Evolutionary conservation across 768 basidiomycete genomes (phyloP), one percentile per base, ranked within the genome.

Genomic region (Suillus subalutaceus): DNA sequence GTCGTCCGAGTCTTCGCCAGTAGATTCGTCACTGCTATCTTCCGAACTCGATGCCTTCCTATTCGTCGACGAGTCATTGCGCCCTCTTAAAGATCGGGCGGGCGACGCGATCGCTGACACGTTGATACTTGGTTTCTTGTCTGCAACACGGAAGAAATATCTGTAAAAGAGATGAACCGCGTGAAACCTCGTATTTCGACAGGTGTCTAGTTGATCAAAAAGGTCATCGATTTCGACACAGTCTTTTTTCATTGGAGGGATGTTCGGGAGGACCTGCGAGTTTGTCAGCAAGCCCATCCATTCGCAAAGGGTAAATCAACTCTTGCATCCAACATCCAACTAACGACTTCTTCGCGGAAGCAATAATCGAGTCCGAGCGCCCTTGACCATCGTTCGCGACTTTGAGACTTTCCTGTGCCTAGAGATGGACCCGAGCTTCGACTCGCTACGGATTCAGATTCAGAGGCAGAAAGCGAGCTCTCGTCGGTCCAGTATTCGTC

Each of bases 131-230:
- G 0, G 32, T 20, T 13, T 41, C 64, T 35, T 68, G 40, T 26
- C 68, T 59, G 67, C 76, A 1, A 85, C 73, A 32, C 82, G 71
- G 38, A 80, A 77, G 69, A 88, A 85, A 66, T 87, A 90, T 23
- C 87, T 81, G 30, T 82, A 75, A 68, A 90, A 88, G 67, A 90
- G 74, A 71, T 86, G 84, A 0, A 79, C 85, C 0, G 89, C 89
- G 64, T 90, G 89, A 68, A 90, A 90, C 4, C 88, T 82, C 18
- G 89, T 90, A 66, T 89, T 83, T 0, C 80, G 81, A 0, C 84
- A 88, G 3, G 77, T 81, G 9, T 73, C 72, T 32, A 91, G 80
- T 63, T 90, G 86, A 59, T 89, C 85, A 48, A 78, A 73, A 35
- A 90, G 72, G 37, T 73, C 64, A 46, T 38, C 35, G 16, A 37